A percentile compares a stretch with the other conserved stretches of the same genome.
Conservation (phyloP, 768 basidiomycete genomes). For the Lyophyllum decastes region DNA sequence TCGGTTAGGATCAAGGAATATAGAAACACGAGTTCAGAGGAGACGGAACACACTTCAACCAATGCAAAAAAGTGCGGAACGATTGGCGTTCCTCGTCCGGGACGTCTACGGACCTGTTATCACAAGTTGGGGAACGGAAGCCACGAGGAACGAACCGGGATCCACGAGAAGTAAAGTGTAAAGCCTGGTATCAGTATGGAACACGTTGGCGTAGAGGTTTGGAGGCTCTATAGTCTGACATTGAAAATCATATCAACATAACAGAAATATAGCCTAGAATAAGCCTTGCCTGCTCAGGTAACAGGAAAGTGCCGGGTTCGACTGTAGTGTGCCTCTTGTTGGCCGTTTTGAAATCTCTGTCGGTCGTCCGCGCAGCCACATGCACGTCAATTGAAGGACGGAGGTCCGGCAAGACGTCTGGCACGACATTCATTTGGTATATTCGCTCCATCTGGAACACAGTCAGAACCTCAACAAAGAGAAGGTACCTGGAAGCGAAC, state of each 20-base stretch:
- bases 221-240: conserved; percentile 66
- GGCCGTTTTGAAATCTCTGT: conserved; percentile 29
- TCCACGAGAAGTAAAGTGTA: conserved; percentile 93
- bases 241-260: not conserved
- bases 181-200: conserved; percentile 75
- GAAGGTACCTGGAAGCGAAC: conserved; percentile 45
- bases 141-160: conserved; percentile 53
- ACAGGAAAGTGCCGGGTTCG: conserved; percentile 70
- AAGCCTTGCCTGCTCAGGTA: conserved; percentile 64
- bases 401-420: conserved; percentile 77
- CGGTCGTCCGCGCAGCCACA: conserved; percentile 45
- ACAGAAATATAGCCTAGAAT: not conserved
- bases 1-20: conserved; percentile 9
- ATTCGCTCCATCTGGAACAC: conserved; percentile 83
- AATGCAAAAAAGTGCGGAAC: conserved; percentile 79
- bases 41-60: conserved; percentile 67
- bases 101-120: conserved; percentile 54
- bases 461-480: not conserved
- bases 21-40: not conserved
- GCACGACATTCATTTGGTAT: conserved; percentile 88
- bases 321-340: conserved; percentile 45
- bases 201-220: conserved; percentile 69
- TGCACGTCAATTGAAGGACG: conserved; percentile 77
- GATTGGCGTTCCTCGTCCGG: conserved; percentile 69
- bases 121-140: not conserved